phyloP scores from a whole-genome alignment of 2,329 filamentous ascomycete genomes.

The Aphanocladium album region DNA sequence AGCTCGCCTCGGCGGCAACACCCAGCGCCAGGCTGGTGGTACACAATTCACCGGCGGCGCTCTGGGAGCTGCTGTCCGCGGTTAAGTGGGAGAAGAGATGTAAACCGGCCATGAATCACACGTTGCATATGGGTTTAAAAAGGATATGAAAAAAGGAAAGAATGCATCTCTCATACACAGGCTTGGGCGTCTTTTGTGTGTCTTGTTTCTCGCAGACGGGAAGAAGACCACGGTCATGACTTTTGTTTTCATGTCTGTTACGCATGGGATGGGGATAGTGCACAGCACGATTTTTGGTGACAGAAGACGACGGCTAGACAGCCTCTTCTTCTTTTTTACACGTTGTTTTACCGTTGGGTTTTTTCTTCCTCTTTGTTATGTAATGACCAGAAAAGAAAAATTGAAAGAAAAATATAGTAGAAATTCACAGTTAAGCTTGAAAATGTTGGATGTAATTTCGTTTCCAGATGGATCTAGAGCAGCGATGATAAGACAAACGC shows the following conservation, averaged over 20 bases:
- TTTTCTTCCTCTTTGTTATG: slow-evolving; percentile 5
- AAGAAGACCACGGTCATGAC: neutral
- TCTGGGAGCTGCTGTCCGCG: slow-evolving; percentile 62
- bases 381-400: slow-evolving; percentile 12
- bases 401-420: slow-evolving; percentile 1
- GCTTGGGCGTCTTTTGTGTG: slow-evolving; percentile 10
- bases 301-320: neutral
- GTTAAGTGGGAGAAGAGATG: slow-evolving; percentile 31
- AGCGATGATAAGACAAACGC: too few relatives aligned
- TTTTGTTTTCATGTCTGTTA: slow-evolving; percentile 11
- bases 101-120: slow-evolving; percentile 6
- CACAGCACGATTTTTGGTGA: slow-evolving; percentile 7
- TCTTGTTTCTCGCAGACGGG: neutral
- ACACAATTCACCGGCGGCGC: slow-evolving; percentile 80
- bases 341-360: neutral
- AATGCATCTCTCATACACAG: slow-evolving; percentile 10
- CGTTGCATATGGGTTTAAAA: slow-evolving; percentile 12
- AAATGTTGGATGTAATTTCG: too few relatives aligned
- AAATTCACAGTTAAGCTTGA: neutral
- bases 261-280: neutral
- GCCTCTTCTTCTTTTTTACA: neutral
- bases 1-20: slow-evolving; percentile 51
- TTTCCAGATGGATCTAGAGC: too few relatives aligned
- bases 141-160: slow-evolving; percentile 3
- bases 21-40: slow-evolving; percentile 63